A percentile compares a stretch with the other conserved stretches of the same genome.
Conservation (phyloP, 805 yeast species). For the Sugiyamaella americana region DNA sequence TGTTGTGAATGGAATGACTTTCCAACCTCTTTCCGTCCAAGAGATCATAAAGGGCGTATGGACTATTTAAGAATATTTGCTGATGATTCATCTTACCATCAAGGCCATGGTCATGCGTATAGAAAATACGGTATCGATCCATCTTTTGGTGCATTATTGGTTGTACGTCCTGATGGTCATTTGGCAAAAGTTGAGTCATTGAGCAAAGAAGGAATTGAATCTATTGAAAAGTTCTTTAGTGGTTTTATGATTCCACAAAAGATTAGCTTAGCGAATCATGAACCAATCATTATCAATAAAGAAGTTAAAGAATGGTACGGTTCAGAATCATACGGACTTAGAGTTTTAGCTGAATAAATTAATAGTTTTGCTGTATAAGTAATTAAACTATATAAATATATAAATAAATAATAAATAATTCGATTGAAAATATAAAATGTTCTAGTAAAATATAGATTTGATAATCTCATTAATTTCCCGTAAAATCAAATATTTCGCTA, state of each 20-base stretch:
- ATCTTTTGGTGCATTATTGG: slow-evolving; percentile 25
- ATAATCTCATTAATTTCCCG: too few species aligned
- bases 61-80: slow-evolving; percentile 31
- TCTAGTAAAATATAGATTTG: too few species aligned
- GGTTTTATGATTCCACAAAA: slow-evolving; percentile 13
- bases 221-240: slow-evolving; percentile 22
- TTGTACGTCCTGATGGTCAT: slow-evolving; percentile 34
- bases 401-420: too few species aligned
- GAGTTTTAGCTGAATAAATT: too few species aligned
- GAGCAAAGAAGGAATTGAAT: slow-evolving; percentile 19
- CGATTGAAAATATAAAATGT: too few species aligned
- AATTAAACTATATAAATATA: too few species aligned
- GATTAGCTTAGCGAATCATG: slow-evolving; percentile 1
- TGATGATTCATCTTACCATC: slow-evolving; percentile 28
- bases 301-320: slow-evolving; percentile 14
- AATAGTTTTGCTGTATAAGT: too few species aligned
- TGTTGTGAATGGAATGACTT: slow-evolving; percentile 27
- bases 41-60: slow-evolving; percentile 21
- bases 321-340: not conserved
- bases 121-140: slow-evolving; percentile 28
- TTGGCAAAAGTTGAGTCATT: slow-evolving; percentile 26
- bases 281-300: not conserved
- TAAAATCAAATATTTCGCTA: too few species aligned
- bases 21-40: slow-evolving; percentile 28
- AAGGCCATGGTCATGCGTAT: slow-evolving; percentile 29